Percentiles rank a stretch among this genome's conserved stretches.
Evolutionary conservation across 1,284 basidiomycete species (phyloP).

Genomic region (Tilletia walkeri): DNA sequence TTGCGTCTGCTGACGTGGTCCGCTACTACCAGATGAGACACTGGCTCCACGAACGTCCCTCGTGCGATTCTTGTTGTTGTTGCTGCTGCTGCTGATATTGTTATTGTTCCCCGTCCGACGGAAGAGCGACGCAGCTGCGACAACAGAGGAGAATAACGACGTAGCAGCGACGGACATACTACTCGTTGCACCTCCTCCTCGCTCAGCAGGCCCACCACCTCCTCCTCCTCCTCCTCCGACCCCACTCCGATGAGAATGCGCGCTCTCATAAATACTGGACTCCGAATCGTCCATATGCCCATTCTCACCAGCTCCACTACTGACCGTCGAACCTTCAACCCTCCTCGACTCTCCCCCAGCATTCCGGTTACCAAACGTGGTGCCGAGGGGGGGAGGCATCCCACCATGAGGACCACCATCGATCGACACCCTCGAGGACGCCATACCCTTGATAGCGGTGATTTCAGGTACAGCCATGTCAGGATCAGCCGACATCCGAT

Average conservation of each 20-base stretch:
- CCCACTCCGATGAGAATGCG: conserved; percentile 10
- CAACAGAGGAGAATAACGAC: neutral
- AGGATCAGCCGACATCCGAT: conserved; percentile 25
- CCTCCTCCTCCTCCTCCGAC: neutral
- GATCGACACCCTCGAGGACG: neutral
- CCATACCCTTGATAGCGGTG: neutral
- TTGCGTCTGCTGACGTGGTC: neutral
- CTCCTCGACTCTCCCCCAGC: too few relatives aligned
- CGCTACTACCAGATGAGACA: neutral
- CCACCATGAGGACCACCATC: neutral
- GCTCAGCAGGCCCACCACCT: conserved; percentile 4
- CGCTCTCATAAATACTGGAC: conserved; percentile 14
- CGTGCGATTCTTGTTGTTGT: neutral
- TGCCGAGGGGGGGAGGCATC: neutral
- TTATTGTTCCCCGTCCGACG: neutral
- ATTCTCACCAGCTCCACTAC: too few relatives aligned
- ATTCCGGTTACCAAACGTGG: neutral
- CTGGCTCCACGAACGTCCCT: neutral
- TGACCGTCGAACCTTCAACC: too few relatives aligned
- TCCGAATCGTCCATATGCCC: neutral
- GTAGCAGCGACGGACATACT: neutral
- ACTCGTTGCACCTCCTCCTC: conserved; percentile 9
- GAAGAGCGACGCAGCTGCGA: neutral
- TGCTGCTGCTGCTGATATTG: neutral
- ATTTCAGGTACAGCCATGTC: neutral